Evolutionary conservation across 2,329 filamentous ascomycete genomes (phyloP).

Genomic region (Metarhizium sp.): DNA sequence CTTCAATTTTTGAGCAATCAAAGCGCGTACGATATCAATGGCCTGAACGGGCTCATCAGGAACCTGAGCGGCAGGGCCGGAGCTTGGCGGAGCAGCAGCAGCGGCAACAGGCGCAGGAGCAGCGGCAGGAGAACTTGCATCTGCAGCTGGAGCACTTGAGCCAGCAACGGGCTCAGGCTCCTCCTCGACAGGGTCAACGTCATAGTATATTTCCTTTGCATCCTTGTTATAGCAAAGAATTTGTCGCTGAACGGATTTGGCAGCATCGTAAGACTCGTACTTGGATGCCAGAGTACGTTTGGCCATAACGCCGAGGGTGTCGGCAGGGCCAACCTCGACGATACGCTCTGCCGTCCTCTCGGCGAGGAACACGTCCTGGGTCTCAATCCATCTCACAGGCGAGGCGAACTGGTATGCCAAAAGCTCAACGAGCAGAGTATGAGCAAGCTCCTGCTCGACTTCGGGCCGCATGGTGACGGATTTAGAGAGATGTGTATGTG

Average conservation of each 20-base stretch:
- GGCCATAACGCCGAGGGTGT: constrained; percentile 96
- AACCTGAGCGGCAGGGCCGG: constrained; percentile 80
- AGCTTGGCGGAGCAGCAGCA: constrained; percentile 54
- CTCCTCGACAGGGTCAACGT: constrained; percentile 89
- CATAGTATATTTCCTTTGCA: constrained; percentile 98
- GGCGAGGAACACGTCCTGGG: constrained; percentile 97
- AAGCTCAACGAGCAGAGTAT: constrained; percentile 96
- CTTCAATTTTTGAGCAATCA: constrained; percentile 97
- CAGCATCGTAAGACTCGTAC: constrained; percentile 97
- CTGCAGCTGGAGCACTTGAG: constrained; percentile 36
- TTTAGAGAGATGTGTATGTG: background rate
- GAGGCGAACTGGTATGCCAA: constrained; percentile 99
- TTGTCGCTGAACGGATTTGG: constrained; percentile 90
- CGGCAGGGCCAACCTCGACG: constrained; percentile 92
- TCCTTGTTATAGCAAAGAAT: constrained; percentile 99
- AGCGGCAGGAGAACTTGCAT: constrained; percentile 43
- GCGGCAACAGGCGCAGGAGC: constrained; percentile 45
- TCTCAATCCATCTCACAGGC: constrained; percentile 99
- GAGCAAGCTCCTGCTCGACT: constrained; percentile 97
- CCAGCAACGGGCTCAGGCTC: constrained; percentile 58
- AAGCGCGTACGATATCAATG: constrained; percentile 76
- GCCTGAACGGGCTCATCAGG: constrained; percentile 81
- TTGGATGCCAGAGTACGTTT: constrained; percentile 92
- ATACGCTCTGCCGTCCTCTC: constrained; percentile 95
- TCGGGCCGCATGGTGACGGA: constrained; percentile 78